Conservation (phyloP, 208 protist genomes). For the Leishmania tropica region DNA sequence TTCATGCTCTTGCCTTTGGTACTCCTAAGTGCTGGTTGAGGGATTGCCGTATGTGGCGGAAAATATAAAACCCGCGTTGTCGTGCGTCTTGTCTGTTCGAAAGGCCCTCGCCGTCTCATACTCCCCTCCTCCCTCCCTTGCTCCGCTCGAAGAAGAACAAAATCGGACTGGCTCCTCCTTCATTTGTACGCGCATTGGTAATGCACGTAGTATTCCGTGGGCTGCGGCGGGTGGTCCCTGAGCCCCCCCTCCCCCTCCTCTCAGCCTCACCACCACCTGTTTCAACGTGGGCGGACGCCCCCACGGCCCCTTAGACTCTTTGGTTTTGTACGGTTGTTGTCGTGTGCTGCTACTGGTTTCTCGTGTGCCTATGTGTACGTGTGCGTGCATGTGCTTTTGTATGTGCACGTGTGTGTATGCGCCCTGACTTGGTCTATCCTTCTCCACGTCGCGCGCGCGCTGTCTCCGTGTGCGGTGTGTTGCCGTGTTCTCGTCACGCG, state of each 20-base stretch:
- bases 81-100: neutral
- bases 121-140: neutral
- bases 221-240: neutral
- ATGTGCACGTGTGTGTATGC: neutral
- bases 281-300: neutral
- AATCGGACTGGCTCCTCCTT: neutral
- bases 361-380: neutral
- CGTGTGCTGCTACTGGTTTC: neutral
- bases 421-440: neutral
- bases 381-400: neutral
- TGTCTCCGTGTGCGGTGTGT: too few relatives aligned
- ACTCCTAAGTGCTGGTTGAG: neutral
- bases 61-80: neutral
- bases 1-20: neutral
- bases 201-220: neutral
- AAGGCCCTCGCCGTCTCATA: too few relatives aligned
- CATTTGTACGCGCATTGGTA: neutral
- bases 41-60: neutral
- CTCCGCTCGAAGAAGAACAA: neutral
- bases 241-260: neutral
- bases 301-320: neutral
- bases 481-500: neutral
- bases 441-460: neutral
- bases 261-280: neutral
- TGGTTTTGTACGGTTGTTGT: slow-evolving; percentile 1